A percentile compares a stretch with the other conserved stretches of the same genome.
phyloP scores from a whole-genome alignment of 2,329 filamentous ascomycete species.

The Neofusicoccum parvum region DNA sequence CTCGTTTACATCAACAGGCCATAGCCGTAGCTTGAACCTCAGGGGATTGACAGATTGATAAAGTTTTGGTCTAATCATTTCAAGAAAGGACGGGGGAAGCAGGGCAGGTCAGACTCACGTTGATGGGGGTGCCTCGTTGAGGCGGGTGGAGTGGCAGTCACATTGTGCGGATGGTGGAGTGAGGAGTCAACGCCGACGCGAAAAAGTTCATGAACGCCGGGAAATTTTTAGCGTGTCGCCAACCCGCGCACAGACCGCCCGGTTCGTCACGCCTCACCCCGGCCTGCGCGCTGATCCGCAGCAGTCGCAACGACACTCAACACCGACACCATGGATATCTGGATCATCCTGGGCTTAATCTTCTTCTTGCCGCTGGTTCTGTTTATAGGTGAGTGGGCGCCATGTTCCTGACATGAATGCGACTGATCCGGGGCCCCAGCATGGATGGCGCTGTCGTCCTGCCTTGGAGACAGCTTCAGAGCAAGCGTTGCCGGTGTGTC shows the following conservation, averaged over 20 bases:
- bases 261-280: slow-evolving; percentile 5
- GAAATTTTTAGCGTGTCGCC: slow-evolving; percentile 12
- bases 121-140: slow-evolving; percentile 17
- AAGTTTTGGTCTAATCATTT: slow-evolving; percentile 21
- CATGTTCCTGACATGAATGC: no score
- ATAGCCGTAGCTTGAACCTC: slow-evolving; percentile 10
- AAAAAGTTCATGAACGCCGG: slow-evolving; percentile 11
- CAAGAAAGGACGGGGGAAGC: neutral
- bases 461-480: slow-evolving; percentile 56
- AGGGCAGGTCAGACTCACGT: neutral
- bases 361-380: slow-evolving; percentile 40
- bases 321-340: slow-evolving; percentile 33
- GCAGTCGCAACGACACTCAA: neutral
- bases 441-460: slow-evolving; percentile 58
- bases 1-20: slow-evolving; percentile 20
- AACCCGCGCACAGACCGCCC: neutral
- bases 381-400: slow-evolving; percentile 28
- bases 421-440: slow-evolving; percentile 30
- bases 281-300: neutral
- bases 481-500: slow-evolving; percentile 45
- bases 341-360: slow-evolving; percentile 35
- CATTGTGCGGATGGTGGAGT: slow-evolving; percentile 17
- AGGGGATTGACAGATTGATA: slow-evolving; percentile 25
- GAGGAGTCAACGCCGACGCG: slow-evolving; percentile 12
- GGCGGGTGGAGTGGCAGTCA: slow-evolving; percentile 16